A percentile compares a stretch with the other conserved stretches of the same genome.
Evolutionary conservation across 805 yeast genomes (phyloP).

Genomic region (Candida sithepensis): DNA sequence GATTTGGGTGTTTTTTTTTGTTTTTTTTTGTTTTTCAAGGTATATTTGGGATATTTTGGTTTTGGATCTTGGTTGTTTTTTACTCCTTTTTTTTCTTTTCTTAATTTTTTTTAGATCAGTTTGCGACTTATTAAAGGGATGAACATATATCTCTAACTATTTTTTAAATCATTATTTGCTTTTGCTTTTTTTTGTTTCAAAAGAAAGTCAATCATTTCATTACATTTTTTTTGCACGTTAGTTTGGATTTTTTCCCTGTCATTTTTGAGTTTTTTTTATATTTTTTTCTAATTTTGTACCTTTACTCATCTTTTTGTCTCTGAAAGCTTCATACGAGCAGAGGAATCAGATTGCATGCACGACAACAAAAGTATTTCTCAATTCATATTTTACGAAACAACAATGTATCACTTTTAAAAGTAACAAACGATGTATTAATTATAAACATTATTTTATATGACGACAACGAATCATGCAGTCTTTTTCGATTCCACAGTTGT

Average conservation of each 20-base stretch:
- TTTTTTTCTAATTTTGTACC: no score
- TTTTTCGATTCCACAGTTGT: neutral
- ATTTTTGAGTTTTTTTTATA: neutral
- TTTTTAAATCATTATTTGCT: neutral
- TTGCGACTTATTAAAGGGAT: no score
- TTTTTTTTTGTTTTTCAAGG: neutral
- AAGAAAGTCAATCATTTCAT: neutral
- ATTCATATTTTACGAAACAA: neutral
- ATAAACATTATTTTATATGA: no score
- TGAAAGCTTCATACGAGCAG: neutral
- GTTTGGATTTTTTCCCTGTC: neutral
- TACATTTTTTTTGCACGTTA: neutral
- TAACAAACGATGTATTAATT: no score
- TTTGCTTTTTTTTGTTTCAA: neutral
- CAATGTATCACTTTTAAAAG: neutral
- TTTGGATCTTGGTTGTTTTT: no score
- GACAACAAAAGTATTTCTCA: neutral
- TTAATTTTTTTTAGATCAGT: no score
- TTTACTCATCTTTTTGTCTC: no score
- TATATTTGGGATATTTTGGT: no score
- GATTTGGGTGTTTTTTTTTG: neutral
- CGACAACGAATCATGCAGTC: neutral
- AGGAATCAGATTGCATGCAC: neutral
- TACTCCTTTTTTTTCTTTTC: no score
- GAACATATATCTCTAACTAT: no score